phyloP scores from a whole-genome alignment of 2,329 filamentous ascomycete genomes.

The Rutstroemia sydowiana region DNA sequence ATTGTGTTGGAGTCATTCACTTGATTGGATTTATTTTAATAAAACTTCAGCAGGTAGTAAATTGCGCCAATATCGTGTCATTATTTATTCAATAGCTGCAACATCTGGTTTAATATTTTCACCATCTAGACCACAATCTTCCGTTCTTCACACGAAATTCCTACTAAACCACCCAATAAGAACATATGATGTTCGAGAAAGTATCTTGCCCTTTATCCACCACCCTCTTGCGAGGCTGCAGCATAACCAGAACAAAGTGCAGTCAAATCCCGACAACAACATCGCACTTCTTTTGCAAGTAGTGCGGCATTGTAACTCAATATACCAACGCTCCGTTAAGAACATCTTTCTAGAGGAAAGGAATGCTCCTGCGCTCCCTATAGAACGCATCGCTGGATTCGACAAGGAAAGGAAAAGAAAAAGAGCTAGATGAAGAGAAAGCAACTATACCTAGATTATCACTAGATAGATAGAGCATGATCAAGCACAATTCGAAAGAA shows the following conservation, averaged over 20 bases:
- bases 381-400: conserved; percentile 65
- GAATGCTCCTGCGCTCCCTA: conserved; percentile 64
- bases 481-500: background rate
- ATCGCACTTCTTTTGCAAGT: conserved; percentile 11
- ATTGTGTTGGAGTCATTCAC: no score
- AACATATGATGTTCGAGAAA: conserved; percentile 24
- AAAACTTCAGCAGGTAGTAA: no score
- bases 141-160: no score
- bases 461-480: background rate
- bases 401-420: conserved; percentile 7
- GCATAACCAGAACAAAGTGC: conserved; percentile 29
- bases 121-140: no score
- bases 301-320: conserved; percentile 13
- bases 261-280: conserved; percentile 28
- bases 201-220: conserved; percentile 31
- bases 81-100: no score
- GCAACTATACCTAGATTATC: background rate
- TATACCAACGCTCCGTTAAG: conserved; percentile 80
- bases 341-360: conserved; percentile 58
- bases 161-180: no score
- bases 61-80: no score
- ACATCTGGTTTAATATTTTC: no score
- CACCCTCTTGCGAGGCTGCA: conserved; percentile 28
- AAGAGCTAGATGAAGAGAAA: background rate
- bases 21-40: no score